These are phyloP conservation scores for Sphenostylis stenocarpa DNA, from an alignment of 306 rosid genomes.

Conservation along the genomic window DNA sequence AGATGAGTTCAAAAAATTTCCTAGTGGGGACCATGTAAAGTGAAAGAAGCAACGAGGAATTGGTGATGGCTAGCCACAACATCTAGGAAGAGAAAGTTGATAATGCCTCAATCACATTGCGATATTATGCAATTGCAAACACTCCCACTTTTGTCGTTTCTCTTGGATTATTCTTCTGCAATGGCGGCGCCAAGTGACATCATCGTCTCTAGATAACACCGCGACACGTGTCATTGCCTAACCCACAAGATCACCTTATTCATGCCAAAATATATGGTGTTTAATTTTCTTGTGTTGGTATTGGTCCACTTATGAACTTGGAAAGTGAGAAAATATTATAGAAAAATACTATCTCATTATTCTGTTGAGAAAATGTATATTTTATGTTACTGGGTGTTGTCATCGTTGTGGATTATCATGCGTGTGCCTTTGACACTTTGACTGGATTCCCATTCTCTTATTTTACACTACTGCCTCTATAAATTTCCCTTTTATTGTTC, in stretches of 20 bases:
- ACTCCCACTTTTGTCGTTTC: constrained; percentile 24
- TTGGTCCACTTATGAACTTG: constrained; percentile 6
- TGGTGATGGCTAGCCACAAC: constrained; percentile 22
- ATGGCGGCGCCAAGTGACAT: constrained; percentile 43
- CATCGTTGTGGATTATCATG: constrained; percentile 34
- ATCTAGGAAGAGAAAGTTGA: not conserved
- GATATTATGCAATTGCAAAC: not conserved
- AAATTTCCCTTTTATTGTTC: too few relatives aligned
- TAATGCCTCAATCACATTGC: not conserved
- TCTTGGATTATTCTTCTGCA: not conserved
- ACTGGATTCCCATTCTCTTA: not conserved
- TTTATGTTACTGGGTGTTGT: constrained; percentile 27
- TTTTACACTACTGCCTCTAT: not conserved
- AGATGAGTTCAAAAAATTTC: constrained; percentile 36
- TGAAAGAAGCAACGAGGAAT: constrained; percentile 4
- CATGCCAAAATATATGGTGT: too few relatives aligned
- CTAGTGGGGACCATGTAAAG: constrained; percentile 41
- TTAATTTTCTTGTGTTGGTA: too few relatives aligned
- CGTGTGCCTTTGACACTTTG: constrained; percentile 41
- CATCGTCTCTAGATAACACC: constrained; percentile 21
- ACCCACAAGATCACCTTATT: too few relatives aligned
- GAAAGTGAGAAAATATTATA: not conserved
- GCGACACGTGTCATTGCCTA: constrained; percentile 25
- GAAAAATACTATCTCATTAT: not conserved
- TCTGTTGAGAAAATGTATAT: constrained; percentile 23